Percentiles rank a stretch among this genome's conserved stretches.
These are phyloP conservation scores for Coemansia sp. DNA, from an alignment of 192 early-diverging fungal species.

Conservation along the genomic window DNA sequence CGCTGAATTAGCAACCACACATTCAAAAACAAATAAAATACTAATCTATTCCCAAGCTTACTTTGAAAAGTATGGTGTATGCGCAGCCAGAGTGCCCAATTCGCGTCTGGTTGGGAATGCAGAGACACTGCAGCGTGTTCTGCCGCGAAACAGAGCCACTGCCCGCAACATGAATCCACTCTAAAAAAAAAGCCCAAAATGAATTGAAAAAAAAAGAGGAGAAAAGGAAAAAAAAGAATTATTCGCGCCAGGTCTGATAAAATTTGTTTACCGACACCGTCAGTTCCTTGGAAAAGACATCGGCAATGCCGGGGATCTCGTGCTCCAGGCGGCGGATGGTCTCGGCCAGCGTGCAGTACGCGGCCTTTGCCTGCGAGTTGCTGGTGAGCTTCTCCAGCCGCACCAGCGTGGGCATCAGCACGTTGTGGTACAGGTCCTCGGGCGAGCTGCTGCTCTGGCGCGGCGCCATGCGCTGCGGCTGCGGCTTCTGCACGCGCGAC, in stretches of 20 bases:
- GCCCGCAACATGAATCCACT: too few species aligned
- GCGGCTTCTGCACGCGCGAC: slow-evolving; percentile 27
- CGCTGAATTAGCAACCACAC: too few species aligned
- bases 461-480: slow-evolving; percentile 22
- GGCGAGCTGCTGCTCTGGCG: slow-evolving; percentile 25
- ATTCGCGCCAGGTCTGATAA: slow-evolving; percentile 52
- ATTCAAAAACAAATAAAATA: too few species aligned
- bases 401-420: slow-evolving; percentile 52
- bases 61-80: too few species aligned
- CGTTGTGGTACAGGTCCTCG: slow-evolving; percentile 53
- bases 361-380: slow-evolving; percentile 47
- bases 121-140: too few species aligned
- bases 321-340: slow-evolving; percentile 53
- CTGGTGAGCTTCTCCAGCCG: slow-evolving; percentile 49
- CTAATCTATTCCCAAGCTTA: too few species aligned
- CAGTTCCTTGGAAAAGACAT: slow-evolving; percentile 53
- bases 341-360: slow-evolving; percentile 50
- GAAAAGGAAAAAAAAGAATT: slow-evolving; percentile 4
- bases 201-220: background rate
- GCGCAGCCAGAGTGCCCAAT: too few species aligned
- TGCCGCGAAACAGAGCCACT: too few species aligned
- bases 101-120: too few species aligned
- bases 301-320: slow-evolving; percentile 54
- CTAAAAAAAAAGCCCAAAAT: too few species aligned
- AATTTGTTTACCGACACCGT: slow-evolving; percentile 48